Base-by-base conservation (phyloP, 2,329 filamentous ascomycete species). In the Botryotinia calthae region DNA sequence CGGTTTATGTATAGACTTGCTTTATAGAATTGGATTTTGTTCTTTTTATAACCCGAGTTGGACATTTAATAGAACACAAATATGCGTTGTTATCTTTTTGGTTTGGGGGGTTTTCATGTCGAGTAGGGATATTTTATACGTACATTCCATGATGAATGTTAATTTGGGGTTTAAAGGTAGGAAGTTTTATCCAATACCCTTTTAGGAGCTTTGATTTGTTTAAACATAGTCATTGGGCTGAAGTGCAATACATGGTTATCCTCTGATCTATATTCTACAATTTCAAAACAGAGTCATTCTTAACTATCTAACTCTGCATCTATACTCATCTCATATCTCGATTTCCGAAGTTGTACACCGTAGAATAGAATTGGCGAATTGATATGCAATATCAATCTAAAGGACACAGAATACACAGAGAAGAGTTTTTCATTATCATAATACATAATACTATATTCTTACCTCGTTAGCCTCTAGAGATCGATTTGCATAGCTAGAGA, bases 191-290 rank as follows among this genome's bases (percentile, higher is more conserved):
- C 12, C 12, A 54, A 14, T 16, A 44, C 9, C 12, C 16, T 14
- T 44, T 3, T 44, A 2, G 42, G 16, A 44, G 51, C 12, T 54
- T 54, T 28, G 2, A 8, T 16, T n/a, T 28, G 2, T 12, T 16
- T 54, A 0, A 28, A 8, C 0, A 1, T 5, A 7, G 16, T 16
- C 25, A 8, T 28, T 14, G 12, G n/a, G 8, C 12, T 16, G 7
- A 54, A 1, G 3, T 16, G 12, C 25, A 12, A 16, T 16, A 28
- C 51, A 54, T n/a, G 12, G 25, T 16, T 54, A 7, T 54, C 48
- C 48, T 22, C 46, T 48, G 20, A 22, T 48, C 8, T 7, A 48
- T 48, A 8, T 20, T 48, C 2, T 48, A 4, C 22, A 44, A 37
- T 48, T 20, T 20, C 46, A 3, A 48, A 48, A 48, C 20, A 22